These are phyloP conservation scores for Seminavis robusta DNA, from an alignment of 108 stramenopile genomes.

Conservation along the genomic window DNA sequence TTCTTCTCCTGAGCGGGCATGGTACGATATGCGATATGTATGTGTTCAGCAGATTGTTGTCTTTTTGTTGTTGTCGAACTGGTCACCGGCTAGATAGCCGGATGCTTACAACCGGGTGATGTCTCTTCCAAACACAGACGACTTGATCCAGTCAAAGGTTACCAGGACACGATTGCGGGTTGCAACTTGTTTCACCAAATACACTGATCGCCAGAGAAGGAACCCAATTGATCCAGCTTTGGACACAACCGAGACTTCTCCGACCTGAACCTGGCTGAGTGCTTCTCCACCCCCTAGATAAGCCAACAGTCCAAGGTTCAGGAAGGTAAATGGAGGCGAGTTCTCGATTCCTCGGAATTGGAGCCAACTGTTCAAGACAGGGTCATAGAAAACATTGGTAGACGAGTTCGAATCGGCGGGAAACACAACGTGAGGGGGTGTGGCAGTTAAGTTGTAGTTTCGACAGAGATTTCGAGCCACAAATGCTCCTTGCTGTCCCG, in stretches of 20 bases:
- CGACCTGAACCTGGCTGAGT: conserved; percentile 66
- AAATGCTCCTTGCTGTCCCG: conserved; percentile 78
- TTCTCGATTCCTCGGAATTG: conserved; percentile 43
- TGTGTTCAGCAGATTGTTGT: no score
- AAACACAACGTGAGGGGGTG: conserved; percentile 30
- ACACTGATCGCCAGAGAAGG: conserved; percentile 64
- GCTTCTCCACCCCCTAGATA: conserved; percentile 78
- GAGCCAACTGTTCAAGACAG: conserved; percentile 30
- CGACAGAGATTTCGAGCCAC: conserved; percentile 59
- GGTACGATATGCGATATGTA: no score
- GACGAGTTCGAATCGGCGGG: background rate
- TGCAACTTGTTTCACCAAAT: conserved; percentile 74
- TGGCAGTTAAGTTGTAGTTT: conserved; percentile 46
- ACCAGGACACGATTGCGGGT: conserved; percentile 59
- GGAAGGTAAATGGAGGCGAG: conserved; percentile 56
- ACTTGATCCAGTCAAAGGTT: conserved; percentile 72
- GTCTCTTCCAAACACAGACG: conserved; percentile 56
- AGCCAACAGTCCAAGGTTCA: conserved; percentile 71
- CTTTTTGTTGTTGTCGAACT: no score
- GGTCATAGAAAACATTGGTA: conserved; percentile 15
- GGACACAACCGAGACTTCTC: conserved; percentile 44
- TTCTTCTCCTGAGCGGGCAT: no score
- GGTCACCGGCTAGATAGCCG: no score
- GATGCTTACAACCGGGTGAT: conserved; percentile 47
- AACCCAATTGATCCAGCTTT: conserved; percentile 47